Evolutionary conservation across 2,329 filamentous ascomycete species (phyloP), one percentile per base, ranked within the genome.

Genomic region (Chrysoporthe cubensis): DNA sequence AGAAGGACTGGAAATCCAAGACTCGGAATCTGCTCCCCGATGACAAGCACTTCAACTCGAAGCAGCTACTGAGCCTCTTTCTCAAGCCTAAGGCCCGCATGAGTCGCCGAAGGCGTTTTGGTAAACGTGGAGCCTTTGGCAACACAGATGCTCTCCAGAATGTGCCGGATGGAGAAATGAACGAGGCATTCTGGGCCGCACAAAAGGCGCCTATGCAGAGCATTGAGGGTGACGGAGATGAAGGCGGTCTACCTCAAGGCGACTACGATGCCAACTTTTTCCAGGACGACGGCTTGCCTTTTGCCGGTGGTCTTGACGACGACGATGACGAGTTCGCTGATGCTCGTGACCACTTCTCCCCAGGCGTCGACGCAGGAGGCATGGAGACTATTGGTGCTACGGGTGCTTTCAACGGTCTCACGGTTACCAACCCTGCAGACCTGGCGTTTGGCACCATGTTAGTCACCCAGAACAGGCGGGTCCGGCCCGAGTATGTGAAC

Each of bases 201-300:
- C 89, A 85, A 80, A 91, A 87, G 77, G 89, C 81, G 72, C 86
- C 81, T 63, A 76, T 76, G 73, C 77, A 80, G 44, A 75, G 71
- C 66, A 67, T 73, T 74, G 77, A 77, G 57, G 72, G 64, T 58
- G 66, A 66, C 26, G 71, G 67, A 18, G 89, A 90, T 34, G 88
- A 88, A 57, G 86, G 83, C 3, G 85, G 80, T 1, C 78, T 86
- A 48, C 85, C 85, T 2, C 84, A 88, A 73, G 94, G 94, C 69
- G 90, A 96, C 76, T 99, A 98, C 79, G 94, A 98, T 77, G 95
- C 96, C 68, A 92, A 98, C 78, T 99, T 98, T 86, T 99, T 98
- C 83, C 91, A 96, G 74, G 96, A 98, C 75, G 92, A 95, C 73
- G 90, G 87, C 1, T 82, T 94, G 71, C 89, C 90, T 1, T 87